Conservation (phyloP, 2,329 filamentous ascomycete species). For the Fusarium mundagurra region DNA sequence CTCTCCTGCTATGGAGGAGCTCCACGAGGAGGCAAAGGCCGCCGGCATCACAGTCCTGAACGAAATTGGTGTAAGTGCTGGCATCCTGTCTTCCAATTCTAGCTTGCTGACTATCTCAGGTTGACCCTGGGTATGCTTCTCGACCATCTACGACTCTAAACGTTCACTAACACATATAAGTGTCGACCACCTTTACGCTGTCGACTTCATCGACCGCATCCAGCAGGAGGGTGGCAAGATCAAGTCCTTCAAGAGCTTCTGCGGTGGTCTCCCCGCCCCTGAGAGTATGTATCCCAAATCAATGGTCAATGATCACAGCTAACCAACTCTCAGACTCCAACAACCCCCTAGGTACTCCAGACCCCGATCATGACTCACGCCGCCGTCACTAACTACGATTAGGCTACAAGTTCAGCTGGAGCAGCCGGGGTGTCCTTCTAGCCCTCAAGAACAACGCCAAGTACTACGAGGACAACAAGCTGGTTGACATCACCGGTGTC, state of each 20-base stretch:
- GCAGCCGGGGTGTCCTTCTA: constrained; percentile 83
- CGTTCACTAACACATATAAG: not conserved
- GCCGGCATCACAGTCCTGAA: constrained; percentile 98
- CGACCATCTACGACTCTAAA: not conserved
- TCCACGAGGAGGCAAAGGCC: constrained; percentile 83
- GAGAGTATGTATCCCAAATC: constrained; percentile 55
- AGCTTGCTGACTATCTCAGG: constrained; percentile 4
- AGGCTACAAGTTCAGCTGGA: constrained; percentile 72
- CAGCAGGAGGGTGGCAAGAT: constrained; percentile 90
- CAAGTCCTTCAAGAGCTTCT: constrained; percentile 82
- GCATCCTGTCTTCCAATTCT: not conserved
- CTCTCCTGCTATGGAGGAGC: constrained; percentile 89
- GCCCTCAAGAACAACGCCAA: constrained; percentile 87
- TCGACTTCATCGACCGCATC: constrained; percentile 90
- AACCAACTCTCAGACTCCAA: constrained; percentile 65
- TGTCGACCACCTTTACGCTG: constrained; percentile 68
- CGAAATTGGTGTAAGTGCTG: constrained; percentile 77
- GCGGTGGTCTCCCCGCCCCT: constrained; percentile 75
- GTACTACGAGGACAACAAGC: constrained; percentile 82
- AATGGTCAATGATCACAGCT: constrained; percentile 1
- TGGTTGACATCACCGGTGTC: constrained; percentile 67
- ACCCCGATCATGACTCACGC: not conserved
- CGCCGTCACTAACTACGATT: not conserved
- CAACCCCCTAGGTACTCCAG: constrained; percentile 74
- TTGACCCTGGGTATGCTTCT: constrained; percentile 38